A percentile compares a stretch with the other conserved stretches of the same genome.
These are phyloP conservation scores for Chlamydomonas eustigma DNA, from an alignment of 139 green algal genomes.

Conservation along the genomic window DNA sequence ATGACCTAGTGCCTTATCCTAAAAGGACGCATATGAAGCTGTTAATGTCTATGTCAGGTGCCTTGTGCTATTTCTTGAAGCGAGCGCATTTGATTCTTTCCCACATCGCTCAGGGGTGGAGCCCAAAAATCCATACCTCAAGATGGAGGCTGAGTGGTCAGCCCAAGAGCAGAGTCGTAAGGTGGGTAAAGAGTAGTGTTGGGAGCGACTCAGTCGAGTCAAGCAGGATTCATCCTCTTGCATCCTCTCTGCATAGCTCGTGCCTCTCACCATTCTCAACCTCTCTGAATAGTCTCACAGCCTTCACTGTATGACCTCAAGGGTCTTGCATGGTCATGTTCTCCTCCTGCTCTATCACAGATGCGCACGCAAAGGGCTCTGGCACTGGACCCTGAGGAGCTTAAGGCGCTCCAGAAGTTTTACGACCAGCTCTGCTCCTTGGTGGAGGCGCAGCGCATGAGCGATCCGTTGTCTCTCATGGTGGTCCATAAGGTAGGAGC, in stretches of 20 bases:
- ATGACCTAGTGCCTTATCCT: too few relatives aligned
- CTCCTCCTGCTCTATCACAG: background rate
- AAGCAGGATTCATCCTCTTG: too few relatives aligned
- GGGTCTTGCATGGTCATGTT: too few relatives aligned
- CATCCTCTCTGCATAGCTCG: too few relatives aligned
- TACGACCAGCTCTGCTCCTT: slow-evolving; percentile 56
- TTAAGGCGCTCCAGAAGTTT: slow-evolving; percentile 53
- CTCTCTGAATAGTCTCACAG: too few relatives aligned
- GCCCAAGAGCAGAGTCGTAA: slow-evolving; percentile 15
- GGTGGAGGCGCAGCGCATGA: slow-evolving; percentile 55
- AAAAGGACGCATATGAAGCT: too few relatives aligned
- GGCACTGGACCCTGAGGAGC: slow-evolving; percentile 33
- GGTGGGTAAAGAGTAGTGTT: too few relatives aligned
- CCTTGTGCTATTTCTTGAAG: too few relatives aligned
- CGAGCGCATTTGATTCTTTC: too few relatives aligned
- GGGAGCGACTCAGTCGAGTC: too few relatives aligned
- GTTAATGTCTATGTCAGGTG: background rate
- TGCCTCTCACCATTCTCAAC: too few relatives aligned
- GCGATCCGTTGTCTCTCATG: slow-evolving; percentile 52
- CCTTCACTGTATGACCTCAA: too few relatives aligned
- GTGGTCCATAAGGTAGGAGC: slow-evolving; percentile 44
- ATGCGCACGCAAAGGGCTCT: background rate
- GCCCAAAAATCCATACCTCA: slow-evolving; percentile 20
- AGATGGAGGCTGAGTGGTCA: slow-evolving; percentile 27
- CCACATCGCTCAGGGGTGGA: background rate